Percentiles rank a stretch among this genome's conserved stretches.
phyloP scores from a whole-genome alignment of 257 asterid species.

The Nicotiana tomentosiformis region DNA sequence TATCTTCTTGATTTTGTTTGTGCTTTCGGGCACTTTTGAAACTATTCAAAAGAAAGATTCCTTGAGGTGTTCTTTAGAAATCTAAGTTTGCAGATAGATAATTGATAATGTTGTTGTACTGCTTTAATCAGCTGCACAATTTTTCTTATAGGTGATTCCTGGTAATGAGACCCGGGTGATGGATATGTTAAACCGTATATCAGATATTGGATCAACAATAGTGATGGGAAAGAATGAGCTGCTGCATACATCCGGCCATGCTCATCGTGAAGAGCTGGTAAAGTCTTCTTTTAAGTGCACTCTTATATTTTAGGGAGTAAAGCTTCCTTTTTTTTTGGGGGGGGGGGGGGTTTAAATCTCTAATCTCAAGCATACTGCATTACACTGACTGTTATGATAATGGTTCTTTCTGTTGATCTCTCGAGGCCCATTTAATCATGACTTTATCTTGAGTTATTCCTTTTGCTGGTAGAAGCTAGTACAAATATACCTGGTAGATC shows the following conservation, averaged over 20 bases:
- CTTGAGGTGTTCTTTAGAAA: background rate
- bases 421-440: constrained; percentile 1
- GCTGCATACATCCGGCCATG: constrained; percentile 97
- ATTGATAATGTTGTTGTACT: background rate
- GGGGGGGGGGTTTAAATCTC: background rate
- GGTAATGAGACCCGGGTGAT: constrained; percentile 96
- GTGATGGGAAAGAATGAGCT: constrained; percentile 95
- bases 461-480: background rate
- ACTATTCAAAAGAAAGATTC: background rate
- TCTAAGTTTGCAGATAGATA: background rate
- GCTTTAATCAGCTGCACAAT: constrained; percentile 18
- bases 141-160: constrained; percentile 75
- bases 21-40: background rate
- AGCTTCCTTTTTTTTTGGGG: background rate
- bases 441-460: background rate
- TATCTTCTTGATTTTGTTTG: background rate
- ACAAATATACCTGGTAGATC: background rate
- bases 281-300: constrained; percentile 22
- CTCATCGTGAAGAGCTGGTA: constrained; percentile 96
- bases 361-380: background rate
- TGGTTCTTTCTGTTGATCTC: background rate
- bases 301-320: background rate
- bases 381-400: background rate
- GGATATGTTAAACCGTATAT: constrained; percentile 90
- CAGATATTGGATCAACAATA: constrained; percentile 85